Percentiles rank a stretch among this genome's conserved stretches.
phyloP scores from a whole-genome alignment of 805 yeast genomes.

The Wickerhamiella nectarea region DNA sequence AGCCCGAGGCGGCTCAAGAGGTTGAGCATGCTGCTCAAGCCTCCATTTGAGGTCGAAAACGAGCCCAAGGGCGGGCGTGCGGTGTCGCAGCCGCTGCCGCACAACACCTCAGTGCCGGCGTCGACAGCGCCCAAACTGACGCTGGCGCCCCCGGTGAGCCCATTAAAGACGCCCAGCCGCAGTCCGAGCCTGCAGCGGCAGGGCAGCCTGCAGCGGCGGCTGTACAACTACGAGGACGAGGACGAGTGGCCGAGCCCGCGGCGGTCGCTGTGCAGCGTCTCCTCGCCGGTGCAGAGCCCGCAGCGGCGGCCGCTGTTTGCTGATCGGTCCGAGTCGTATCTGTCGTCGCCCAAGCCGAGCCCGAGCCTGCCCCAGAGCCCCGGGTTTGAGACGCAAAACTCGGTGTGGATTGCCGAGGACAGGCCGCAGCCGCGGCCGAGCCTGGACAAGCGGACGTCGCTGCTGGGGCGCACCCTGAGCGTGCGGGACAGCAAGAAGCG shows the following conservation, averaged over 20 bases:
- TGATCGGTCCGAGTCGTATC: neutral
- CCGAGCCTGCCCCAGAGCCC: slow-evolving; percentile 5
- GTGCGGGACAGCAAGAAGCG: neutral
- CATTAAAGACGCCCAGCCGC: neutral
- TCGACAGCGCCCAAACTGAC: neutral
- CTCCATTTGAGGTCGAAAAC: neutral
- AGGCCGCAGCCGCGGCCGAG: neutral
- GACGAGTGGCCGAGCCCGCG: slow-evolving; percentile 5
- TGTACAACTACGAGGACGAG: neutral
- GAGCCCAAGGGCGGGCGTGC: neutral
- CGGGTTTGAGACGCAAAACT: neutral
- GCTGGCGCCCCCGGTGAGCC: neutral
- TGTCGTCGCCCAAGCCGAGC: neutral
- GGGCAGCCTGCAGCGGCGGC: slow-evolving; percentile 5
- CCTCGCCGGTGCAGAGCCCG: too few species aligned
- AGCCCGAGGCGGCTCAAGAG: slow-evolving; percentile 3
- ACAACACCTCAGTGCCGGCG: too few species aligned
- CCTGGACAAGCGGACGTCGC: slow-evolving; percentile 3
- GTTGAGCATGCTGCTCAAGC: neutral
- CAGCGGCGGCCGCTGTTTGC: neutral
- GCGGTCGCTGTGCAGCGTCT: neutral
- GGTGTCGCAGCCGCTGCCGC: too few species aligned
- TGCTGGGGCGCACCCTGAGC: slow-evolving; percentile 4
- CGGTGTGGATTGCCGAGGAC: slow-evolving; percentile 7
- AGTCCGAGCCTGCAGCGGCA: neutral